Percentiles rank a stretch among this genome's conserved stretches.
Conservation (phyloP, 1,284 basidiomycete species). For the Wallemia hederae region DNA sequence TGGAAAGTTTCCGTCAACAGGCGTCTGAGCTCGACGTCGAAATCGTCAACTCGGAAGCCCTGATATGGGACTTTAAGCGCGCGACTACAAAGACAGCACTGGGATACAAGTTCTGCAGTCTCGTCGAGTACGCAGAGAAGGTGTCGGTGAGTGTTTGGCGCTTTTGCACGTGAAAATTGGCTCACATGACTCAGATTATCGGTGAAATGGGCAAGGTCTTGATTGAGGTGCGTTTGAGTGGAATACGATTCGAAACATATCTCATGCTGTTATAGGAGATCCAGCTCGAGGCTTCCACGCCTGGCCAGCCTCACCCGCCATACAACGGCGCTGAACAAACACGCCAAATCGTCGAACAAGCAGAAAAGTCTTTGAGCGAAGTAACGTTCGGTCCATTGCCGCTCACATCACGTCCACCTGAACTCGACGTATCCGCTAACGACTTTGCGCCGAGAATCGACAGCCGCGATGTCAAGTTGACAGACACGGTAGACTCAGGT, state of each 20-base stretch:
- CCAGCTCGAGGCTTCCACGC: conserved; percentile 44
- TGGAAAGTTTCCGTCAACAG: conserved; percentile 44
- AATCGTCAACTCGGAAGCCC: conserved; percentile 54
- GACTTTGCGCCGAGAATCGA: not conserved
- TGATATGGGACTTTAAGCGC: conserved; percentile 60
- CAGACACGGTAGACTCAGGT: not conserved
- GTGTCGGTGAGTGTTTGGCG: conserved; percentile 31
- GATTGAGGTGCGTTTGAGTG: conserved; percentile 25
- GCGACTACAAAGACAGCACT: conserved; percentile 36
- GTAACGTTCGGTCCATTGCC: not conserved
- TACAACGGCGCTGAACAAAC: conserved; percentile 34
- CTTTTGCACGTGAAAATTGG: too few species aligned
- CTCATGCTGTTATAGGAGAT: conserved; percentile 28
- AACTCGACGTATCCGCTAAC: not conserved
- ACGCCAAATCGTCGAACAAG: conserved; percentile 18
- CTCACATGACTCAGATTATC: conserved; percentile 27
- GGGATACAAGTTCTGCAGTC: conserved; percentile 59
- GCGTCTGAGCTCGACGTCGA: conserved; percentile 35
- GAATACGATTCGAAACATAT: conserved; percentile 2
- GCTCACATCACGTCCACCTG: not conserved
- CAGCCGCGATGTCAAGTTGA: not conserved
- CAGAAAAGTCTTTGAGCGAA: not conserved
- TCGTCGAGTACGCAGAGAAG: conserved; percentile 63
- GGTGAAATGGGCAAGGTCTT: conserved; percentile 54
- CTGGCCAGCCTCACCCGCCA: conserved; percentile 41